These are phyloP conservation scores for Heteromeles arbutifolia DNA, from an alignment of 306 rosid genomes.

Conservation along the genomic window DNA sequence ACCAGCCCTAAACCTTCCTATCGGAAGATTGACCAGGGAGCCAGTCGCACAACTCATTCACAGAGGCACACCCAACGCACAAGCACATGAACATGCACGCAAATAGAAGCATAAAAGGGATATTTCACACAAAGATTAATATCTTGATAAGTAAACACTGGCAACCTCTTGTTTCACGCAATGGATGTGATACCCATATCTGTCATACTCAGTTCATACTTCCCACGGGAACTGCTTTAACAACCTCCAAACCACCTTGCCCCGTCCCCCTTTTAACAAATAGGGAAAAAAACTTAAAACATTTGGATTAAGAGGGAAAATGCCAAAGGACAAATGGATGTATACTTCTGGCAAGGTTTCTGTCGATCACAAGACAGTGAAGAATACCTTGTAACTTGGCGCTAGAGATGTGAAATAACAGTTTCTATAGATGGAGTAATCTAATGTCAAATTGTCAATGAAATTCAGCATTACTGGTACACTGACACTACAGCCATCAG, in stretches of 20 bases:
- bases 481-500: not conserved
- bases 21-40: not conserved
- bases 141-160: not conserved
- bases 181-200: not conserved
- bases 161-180: not conserved
- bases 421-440: not conserved
- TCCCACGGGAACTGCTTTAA: not conserved
- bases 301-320: not conserved
- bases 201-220: not conserved
- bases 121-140: not conserved
- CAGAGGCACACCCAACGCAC: not conserved
- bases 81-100: not conserved
- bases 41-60: not conserved
- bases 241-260: not conserved
- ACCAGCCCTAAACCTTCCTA: not conserved
- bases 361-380: not conserved
- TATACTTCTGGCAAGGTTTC: not conserved
- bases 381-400: not conserved
- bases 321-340: not conserved
- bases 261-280: not conserved
- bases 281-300: not conserved
- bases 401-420: not conserved
- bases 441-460: not conserved
- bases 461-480: not conserved
- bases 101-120: not conserved